A percentile compares a stretch with the other conserved stretches of the same genome.
phyloP scores from a whole-genome alignment of 257 asterid species.

The Nicotiana benthamiana region DNA sequence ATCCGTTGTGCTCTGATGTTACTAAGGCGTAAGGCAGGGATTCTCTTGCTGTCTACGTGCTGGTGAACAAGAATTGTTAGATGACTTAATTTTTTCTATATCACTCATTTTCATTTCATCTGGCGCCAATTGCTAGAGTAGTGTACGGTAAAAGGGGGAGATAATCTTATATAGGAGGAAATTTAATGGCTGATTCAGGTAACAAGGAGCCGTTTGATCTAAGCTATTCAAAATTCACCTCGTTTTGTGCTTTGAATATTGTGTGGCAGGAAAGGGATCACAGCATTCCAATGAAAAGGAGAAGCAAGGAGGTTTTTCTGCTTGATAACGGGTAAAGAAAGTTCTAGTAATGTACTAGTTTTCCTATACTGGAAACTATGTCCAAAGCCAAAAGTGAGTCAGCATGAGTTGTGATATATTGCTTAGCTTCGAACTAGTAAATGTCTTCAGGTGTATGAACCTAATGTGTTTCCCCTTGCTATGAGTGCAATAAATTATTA shows the following conservation, averaged over 20 bases:
- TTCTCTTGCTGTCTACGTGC: neutral
- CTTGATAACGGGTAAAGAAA: neutral
- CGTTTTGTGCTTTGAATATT: neutral
- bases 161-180: neutral
- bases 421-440: neutral
- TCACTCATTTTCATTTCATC: neutral
- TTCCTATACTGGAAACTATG: neutral
- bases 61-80: neutral
- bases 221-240: neutral
- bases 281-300: neutral
- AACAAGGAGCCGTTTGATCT: neutral
- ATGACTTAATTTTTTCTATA: neutral
- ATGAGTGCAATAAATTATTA: neutral
- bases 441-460: neutral
- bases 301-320: neutral
- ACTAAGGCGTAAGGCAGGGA: neutral
- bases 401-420: neutral
- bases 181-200: neutral
- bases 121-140: neutral
- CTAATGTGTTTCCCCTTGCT: neutral
- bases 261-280: neutral
- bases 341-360: neutral
- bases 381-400: neutral
- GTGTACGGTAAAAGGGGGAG: neutral
- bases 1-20: neutral